These are phyloP conservation scores for Baorangia bicolor DNA, from an alignment of 768 basidiomycete genomes.

Conservation along the genomic window DNA sequence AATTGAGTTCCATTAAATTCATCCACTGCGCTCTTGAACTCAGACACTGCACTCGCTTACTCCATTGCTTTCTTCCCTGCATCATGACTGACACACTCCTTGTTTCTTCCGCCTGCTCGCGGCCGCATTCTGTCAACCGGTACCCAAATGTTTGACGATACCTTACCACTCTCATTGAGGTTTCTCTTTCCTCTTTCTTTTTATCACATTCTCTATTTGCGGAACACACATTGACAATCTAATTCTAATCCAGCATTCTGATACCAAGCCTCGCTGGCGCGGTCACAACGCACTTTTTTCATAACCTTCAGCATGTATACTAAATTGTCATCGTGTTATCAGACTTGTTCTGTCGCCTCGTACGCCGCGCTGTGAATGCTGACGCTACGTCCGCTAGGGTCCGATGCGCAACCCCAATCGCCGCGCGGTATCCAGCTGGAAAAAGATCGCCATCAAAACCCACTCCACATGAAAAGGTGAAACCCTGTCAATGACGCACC, in stretches of 20 bases:
- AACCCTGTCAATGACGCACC: conserved; percentile 46
- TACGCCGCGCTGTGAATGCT: conserved; percentile 96
- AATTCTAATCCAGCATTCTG: conserved; percentile 26
- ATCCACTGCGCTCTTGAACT: conserved; percentile 25
- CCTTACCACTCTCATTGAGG: conserved; percentile 35
- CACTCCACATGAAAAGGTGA: conserved; percentile 2
- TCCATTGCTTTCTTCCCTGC: conserved; percentile 22
- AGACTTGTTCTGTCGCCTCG: conserved; percentile 24
- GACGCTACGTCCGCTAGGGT: conserved; percentile 94
- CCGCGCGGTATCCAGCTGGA: conserved; percentile 88
- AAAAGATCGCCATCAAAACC: conserved; percentile 11
- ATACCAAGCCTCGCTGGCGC: conserved; percentile 28
- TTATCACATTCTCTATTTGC: conserved; percentile 39
- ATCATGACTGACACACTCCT: conserved; percentile 33
- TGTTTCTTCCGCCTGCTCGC: conserved; percentile 21
- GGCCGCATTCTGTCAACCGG: conserved; percentile 23
- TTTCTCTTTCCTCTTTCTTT: conserved; percentile 12
- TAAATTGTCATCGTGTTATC: conserved; percentile 16
- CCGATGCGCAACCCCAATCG: conserved; percentile 94
- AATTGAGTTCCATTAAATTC: conserved; percentile 19
- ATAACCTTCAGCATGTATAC: conserved; percentile 22
- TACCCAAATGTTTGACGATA: conserved; percentile 34
- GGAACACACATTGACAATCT: conserved; percentile 35
- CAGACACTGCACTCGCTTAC: conserved; percentile 29
- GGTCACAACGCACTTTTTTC: conserved; percentile 14